Evolutionary conservation across 352 stramenopile genomes (phyloP), one percentile per base, ranked within the genome.

Genomic region (Pythium monospermum): DNA sequence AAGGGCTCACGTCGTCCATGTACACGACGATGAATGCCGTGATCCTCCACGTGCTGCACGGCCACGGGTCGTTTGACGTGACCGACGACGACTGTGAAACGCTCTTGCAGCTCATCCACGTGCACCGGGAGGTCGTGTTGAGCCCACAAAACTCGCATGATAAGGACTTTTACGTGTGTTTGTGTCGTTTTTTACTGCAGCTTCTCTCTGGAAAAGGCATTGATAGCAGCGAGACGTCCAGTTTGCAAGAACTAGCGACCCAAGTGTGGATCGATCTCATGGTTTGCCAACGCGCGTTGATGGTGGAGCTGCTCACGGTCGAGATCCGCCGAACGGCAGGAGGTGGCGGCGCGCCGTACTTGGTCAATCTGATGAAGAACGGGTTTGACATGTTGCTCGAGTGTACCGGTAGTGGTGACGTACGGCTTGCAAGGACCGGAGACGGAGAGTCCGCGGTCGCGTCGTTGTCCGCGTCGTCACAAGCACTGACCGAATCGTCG

Each of bases 361-460:
- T 76, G 4, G 66, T 90, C 27, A 87, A 90, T 39, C 43, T 90
- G 55, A 83, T 87, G 68, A 90, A 90, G 51, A 87, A 81, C 30
- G 79, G 79, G 0, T 90, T 90, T 49, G 76, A 90, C 11, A 60
- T 70, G 6, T 49, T 90, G 7, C 57, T 86, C 10, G 64, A 83
- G 18, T 76, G 59, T 15, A 32, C 57, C 3, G 26, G 31, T 11
- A 15, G 12, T 11, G 38, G 38, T 22, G 7, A 30, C 19, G n/a
- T n/a, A n/a, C n/a, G n/a, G n/a, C n/a, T n/a, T n/a, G n/a, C n/a
- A n/a, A n/a, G n/a, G n/a, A n/a, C n/a, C n/a, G n/a, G n/a, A n/a
- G n/a, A n/a, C n/a, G n/a, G n/a, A n/a, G n/a, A n/a, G n/a, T n/a
- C n/a, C n/a, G n/a, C n/a, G n/a, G n/a, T n/a, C n/a, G n/a, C n/a